Evolutionary conservation across 345 rosid genomes (phyloP), one percentile per base, ranked within the genome.

Genomic region (Lumnitzera littorea): DNA sequence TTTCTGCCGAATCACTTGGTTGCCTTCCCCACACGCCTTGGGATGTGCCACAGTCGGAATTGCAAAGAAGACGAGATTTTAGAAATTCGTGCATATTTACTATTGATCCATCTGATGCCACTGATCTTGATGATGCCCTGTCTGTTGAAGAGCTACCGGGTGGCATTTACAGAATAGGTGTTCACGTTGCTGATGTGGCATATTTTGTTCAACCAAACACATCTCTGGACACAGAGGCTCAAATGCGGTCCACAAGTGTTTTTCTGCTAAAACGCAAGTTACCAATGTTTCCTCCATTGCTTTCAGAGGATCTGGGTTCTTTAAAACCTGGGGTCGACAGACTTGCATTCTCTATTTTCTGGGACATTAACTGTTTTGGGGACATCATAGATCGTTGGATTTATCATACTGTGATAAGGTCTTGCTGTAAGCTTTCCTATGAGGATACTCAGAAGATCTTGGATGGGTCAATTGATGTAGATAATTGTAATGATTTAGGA

Each of bases 391-490:
- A 80, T 74, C 88, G 80, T 53, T 89, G 96, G 96, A 76, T 89
- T 65, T 89, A 89, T 51, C 96, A 83, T 51, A 84, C 90, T 31
- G 80, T 87, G 48, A 78, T 87, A 70, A 72, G 62, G 16, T 89
- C 96, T 50, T 89, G 96, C 70, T 92, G 96, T 86, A 85, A 89
- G 73, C 89, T 92, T 69, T 89, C 98, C 13, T 84, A 89, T 78
- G 80, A 85, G 58, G 82, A 74, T 50, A 87, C 96, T 63, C 88
- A 84, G 69, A 83, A 81, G 60, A 81, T 92, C 43, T 73, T 85
- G 31, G 80, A 78, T 64, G 86, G 80, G 24, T 52, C 54, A 31
- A 20, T 62, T 55, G 73, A 68, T 74, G 49, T 49, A 48, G 76
- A 52, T 43, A 64, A 69, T 68, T 51, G 20, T 63, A 58, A 68